Percentiles rank a stretch among this genome's conserved stretches.
Conservation (phyloP, 495 filamentous ascomycete genomes). For the Annulohypoxylon stygium region DNA sequence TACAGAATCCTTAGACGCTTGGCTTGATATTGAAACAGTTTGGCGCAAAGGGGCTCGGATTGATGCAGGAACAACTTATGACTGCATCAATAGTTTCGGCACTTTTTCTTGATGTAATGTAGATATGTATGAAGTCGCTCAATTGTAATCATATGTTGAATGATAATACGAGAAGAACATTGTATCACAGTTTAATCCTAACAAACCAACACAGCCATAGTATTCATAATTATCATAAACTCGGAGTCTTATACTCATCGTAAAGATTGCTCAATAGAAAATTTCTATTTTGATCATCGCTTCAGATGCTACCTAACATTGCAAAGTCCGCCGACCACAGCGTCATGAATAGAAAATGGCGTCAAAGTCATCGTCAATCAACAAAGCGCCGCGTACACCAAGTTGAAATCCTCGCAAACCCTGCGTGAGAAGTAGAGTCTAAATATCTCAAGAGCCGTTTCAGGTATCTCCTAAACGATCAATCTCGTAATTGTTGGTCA, state of each 20-base stretch:
- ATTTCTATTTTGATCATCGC: conserved; percentile 6
- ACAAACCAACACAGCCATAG: neutral
- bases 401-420: conserved; percentile 20
- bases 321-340: neutral
- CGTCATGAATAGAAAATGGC: neutral
- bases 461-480: conserved; percentile 42
- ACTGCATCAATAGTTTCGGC: neutral
- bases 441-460: conserved; percentile 22
- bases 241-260: too few species aligned
- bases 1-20: neutral
- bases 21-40: neutral
- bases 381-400: conserved; percentile 24
- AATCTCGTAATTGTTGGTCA: conserved; percentile 37
- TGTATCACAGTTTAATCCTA: neutral
- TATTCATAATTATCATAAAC: neutral
- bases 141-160: neutral
- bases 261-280: neutral
- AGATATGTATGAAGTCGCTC: neutral
- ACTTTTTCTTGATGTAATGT: neutral
- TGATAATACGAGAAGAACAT: neutral
- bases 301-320: conserved; percentile 1
- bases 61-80: neutral
- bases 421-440: conserved; percentile 34
- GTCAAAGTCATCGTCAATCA: conserved; percentile 12
- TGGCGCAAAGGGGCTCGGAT: neutral